phyloP scores from a whole-genome alignment of 768 basidiomycete genomes.

The Psilocybe azurescens region DNA sequence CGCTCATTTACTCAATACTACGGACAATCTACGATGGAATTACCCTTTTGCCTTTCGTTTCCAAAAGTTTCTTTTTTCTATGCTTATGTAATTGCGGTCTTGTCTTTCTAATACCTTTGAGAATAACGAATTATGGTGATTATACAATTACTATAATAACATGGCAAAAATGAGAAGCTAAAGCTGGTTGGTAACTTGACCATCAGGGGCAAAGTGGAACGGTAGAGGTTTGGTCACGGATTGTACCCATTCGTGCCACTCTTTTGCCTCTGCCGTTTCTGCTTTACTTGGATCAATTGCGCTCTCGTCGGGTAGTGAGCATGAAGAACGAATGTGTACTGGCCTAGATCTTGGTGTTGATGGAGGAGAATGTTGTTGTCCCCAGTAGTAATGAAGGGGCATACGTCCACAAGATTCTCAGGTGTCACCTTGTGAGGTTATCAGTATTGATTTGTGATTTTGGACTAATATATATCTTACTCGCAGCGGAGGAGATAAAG shows the following conservation, averaged over 20 bases:
- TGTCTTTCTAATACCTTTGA: slow-evolving; percentile 9
- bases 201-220: not conserved
- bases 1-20: slow-evolving; percentile 19
- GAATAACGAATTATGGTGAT: not conserved
- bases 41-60: slow-evolving; percentile 15
- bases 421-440: slow-evolving; percentile 38
- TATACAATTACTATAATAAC: no score
- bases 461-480: slow-evolving; percentile 22
- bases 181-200: not conserved
- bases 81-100: slow-evolving; percentile 14
- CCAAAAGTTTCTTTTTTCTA: slow-evolving; percentile 8
- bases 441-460: not conserved
- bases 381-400: slow-evolving; percentile 45
- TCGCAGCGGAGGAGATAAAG: slow-evolving; percentile 47
- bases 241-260: slow-evolving; percentile 49
- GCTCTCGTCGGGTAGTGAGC: slow-evolving; percentile 52
- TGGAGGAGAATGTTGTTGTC: slow-evolving; percentile 47
- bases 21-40: slow-evolving; percentile 23
- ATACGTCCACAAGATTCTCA: slow-evolving; percentile 57
- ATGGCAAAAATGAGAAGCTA: not conserved
- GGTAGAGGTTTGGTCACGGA: slow-evolving; percentile 37
- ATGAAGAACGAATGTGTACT: slow-evolving; percentile 50
- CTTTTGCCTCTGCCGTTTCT: slow-evolving; percentile 35
- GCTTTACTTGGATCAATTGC: slow-evolving; percentile 44
- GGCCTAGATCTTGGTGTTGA: slow-evolving; percentile 48